Conservation (phyloP, 148 eudicot species). For the Camellia sinensis region DNA sequence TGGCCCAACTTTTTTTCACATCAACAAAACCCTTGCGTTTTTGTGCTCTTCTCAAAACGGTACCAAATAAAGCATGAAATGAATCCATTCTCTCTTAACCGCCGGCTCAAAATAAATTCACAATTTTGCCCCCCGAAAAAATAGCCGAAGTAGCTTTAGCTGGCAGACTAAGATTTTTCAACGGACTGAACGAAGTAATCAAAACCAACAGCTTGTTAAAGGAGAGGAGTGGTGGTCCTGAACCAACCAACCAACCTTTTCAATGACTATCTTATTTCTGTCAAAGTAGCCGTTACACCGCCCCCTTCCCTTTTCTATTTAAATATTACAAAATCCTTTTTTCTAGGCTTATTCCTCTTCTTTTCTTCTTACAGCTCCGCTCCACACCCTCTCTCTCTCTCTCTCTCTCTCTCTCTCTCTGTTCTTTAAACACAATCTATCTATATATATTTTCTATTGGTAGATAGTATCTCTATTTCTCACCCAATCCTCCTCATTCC, state of each 20-base stretch:
- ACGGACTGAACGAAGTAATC: no score
- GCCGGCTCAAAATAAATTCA: no score
- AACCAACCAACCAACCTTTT: neutral
- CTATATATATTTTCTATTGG: neutral
- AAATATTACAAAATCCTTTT: conserved; percentile 15
- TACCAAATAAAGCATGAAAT: no score
- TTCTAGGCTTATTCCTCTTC: neutral
- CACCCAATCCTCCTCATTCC: neutral
- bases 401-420: neutral
- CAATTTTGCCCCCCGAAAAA: no score
- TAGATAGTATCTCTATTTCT: neutral
- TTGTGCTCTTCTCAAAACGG: no score
- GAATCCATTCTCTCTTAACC: no score
- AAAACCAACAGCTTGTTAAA: conserved; percentile 9
- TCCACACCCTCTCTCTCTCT: conserved; percentile 14
- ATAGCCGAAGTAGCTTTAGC: no score
- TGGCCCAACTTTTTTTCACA: no score
- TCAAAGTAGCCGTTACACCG: conserved; percentile 43
- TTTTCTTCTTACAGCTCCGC: conserved; percentile 11
- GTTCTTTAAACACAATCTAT: neutral
- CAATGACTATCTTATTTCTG: conserved; percentile 8
- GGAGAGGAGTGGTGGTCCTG: conserved; percentile 7
- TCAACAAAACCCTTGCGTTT: no score
- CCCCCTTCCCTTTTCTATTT: conserved; percentile 3
- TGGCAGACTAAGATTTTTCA: no score